A percentile compares a stretch with the other conserved stretches of the same genome.
These are phyloP conservation scores for Candida sakaeoensis DNA, from an alignment of 805 yeast genomes.

Conservation along the genomic window DNA sequence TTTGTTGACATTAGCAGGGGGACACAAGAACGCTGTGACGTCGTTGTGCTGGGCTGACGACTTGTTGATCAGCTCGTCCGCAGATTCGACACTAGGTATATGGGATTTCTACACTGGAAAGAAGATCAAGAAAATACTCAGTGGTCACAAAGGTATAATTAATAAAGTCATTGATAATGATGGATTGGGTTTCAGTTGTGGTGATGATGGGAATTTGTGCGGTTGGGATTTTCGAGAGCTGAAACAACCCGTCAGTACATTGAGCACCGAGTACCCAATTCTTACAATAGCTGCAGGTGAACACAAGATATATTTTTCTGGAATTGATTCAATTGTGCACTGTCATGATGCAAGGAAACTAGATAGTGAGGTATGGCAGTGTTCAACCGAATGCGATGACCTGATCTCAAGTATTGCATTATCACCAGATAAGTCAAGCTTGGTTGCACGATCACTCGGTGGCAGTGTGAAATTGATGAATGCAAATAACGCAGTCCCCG, in stretches of 20 bases:
- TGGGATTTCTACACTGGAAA: constrained; percentile 62
- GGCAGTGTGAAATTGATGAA: constrained; percentile 57
- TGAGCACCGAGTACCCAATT: constrained; percentile 55
- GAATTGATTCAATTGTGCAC: constrained; percentile 61
- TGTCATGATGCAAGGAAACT: constrained; percentile 56
- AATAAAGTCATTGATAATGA: constrained; percentile 45
- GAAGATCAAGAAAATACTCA: constrained; percentile 47
- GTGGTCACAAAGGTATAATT: constrained; percentile 48
- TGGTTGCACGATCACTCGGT: constrained; percentile 54
- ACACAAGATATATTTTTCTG: constrained; percentile 50
- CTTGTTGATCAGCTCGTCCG: constrained; percentile 45
- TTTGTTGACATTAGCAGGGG: constrained; percentile 46
- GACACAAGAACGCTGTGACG: constrained; percentile 66
- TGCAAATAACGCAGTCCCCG: constrained; percentile 41
- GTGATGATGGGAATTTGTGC: constrained; percentile 60
- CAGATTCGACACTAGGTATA: constrained; percentile 57
- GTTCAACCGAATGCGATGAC: constrained; percentile 37
- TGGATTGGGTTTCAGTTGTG: constrained; percentile 41
- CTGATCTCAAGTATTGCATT: constrained; percentile 51
- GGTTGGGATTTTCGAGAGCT: constrained; percentile 64
- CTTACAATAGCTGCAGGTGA: constrained; percentile 40
- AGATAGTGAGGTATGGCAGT: constrained; percentile 43
- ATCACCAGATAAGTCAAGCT: constrained; percentile 43
- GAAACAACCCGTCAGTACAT: constrained; percentile 35
- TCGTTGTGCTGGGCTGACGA: constrained; percentile 52